Percentiles rank a stretch among this genome's conserved stretches.
Conservation (phyloP, 148 eudicot genomes). For the Diospyros kaki region DNA sequence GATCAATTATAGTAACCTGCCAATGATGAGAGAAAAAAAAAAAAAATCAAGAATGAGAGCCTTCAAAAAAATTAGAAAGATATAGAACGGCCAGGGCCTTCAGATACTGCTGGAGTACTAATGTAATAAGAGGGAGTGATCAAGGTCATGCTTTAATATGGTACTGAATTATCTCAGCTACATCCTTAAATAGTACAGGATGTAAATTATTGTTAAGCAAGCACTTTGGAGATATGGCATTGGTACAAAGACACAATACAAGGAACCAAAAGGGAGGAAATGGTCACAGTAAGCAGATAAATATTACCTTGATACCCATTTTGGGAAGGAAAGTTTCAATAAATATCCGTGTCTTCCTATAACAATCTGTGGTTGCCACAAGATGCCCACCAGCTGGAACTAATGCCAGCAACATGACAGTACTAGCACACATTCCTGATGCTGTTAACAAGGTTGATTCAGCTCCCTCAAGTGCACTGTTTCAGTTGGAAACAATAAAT, state of each 20-base stretch:
- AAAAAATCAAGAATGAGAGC: no score
- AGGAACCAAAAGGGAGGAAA: neutral
- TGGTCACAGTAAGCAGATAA: no score
- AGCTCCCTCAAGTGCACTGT: conserved; percentile 93
- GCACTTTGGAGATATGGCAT: no score
- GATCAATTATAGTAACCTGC: conserved; percentile 85
- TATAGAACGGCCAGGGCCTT: neutral
- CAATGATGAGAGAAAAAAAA: no score
- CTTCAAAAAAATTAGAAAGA: neutral
- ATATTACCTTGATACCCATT: conserved; percentile 68
- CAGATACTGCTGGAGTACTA: no score
- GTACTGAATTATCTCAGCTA: no score
- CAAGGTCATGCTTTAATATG: neutral
- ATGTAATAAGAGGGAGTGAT: neutral
- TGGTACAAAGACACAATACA: neutral
- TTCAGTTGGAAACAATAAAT: neutral
- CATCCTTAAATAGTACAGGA: neutral
- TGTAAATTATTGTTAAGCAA: no score
- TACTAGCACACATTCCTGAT: conserved; percentile 93
- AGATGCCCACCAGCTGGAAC: conserved; percentile 92
- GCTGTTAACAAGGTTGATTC: conserved; percentile 79
- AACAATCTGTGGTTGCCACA: conserved; percentile 86
- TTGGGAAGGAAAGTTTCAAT: conserved; percentile 79
- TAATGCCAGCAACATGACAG: conserved; percentile 70
- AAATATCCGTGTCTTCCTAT: conserved; percentile 74